These are phyloP conservation scores for Candida caryicola DNA, from an alignment of 805 yeast genomes.

Conservation along the genomic window DNA sequence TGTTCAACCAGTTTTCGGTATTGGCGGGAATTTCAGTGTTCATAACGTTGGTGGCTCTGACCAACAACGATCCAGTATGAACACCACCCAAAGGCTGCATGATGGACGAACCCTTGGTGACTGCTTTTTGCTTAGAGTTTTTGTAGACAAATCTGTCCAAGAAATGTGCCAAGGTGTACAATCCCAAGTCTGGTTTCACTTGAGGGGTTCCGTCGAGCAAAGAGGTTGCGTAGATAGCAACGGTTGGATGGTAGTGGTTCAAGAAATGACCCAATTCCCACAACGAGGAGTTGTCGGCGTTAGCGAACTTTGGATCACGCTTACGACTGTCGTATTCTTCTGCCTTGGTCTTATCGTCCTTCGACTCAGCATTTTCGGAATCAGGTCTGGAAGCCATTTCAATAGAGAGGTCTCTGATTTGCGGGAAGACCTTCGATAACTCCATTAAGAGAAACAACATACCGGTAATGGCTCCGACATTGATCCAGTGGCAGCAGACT, in stretches of 20 bases:
- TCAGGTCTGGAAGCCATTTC: constrained; percentile 48
- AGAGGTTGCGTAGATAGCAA: constrained; percentile 72
- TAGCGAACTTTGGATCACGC: constrained; percentile 90
- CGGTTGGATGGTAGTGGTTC: constrained; percentile 90
- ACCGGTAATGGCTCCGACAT: constrained; percentile 85
- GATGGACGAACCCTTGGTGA: constrained; percentile 82
- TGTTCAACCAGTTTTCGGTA: constrained; percentile 77
- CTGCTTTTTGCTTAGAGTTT: constrained; percentile 76
- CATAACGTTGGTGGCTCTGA: constrained; percentile 52
- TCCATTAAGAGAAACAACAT: constrained; percentile 72
- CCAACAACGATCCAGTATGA: constrained; percentile 66
- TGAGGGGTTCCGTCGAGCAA: constrained; percentile 47
- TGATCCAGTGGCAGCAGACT: constrained; percentile 80
- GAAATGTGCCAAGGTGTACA: constrained; percentile 85
- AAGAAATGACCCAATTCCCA: constrained; percentile 83
- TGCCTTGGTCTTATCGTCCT: constrained; percentile 12
- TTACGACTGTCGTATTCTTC: constrained; percentile 72
- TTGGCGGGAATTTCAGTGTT: constrained; percentile 66
- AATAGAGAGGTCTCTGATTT: constrained; percentile 59
- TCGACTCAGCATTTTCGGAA: constrained; percentile 22
- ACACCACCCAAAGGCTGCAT: constrained; percentile 97
- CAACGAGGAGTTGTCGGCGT: constrained; percentile 74
- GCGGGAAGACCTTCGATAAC: constrained; percentile 62
- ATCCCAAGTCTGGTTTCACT: constrained; percentile 84
- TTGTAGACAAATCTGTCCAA: constrained; percentile 93